Conservation (phyloP, 768 basidiomycete species). For the Cyclocybe cylindracea region DNA sequence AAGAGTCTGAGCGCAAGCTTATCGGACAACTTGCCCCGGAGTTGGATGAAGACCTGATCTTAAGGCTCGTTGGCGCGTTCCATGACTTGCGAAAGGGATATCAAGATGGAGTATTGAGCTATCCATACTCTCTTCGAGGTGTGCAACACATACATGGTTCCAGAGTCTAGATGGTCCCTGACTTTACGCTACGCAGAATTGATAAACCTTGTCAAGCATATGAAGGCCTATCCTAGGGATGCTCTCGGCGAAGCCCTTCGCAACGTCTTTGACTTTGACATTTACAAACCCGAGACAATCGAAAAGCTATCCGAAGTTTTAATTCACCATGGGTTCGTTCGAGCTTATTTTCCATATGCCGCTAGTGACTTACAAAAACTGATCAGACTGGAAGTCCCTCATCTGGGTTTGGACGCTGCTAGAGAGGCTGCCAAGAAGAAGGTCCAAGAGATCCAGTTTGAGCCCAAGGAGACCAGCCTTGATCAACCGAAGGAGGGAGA, state of each 20-base stretch:
- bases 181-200: constrained; percentile 41
- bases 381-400: constrained; percentile 49
- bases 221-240: constrained; percentile 61
- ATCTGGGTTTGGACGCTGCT: constrained; percentile 59
- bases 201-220: constrained; percentile 65
- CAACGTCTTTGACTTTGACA: constrained; percentile 72
- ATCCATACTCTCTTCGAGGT: constrained; percentile 72
- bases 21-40: constrained; percentile 64
- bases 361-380: background rate
- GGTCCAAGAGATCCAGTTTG: constrained; percentile 56
- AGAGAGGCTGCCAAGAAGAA: constrained; percentile 53
- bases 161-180: background rate
- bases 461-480: constrained; percentile 53
- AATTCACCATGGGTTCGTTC: constrained; percentile 57
- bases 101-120: constrained; percentile 57
- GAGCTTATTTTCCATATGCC: background rate
- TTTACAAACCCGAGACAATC: constrained; percentile 66
- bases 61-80: constrained; percentile 63
- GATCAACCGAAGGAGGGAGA: constrained; percentile 61
- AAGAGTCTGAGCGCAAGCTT: constrained; percentile 61
- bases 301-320: constrained; percentile 61
- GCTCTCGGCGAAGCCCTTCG: constrained; percentile 57
- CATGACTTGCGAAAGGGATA: constrained; percentile 62
- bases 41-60: constrained; percentile 50
- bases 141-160: background rate